Percentiles rank a stretch among this genome's conserved stretches.
These are phyloP conservation scores for Pichia occidentalis DNA, from an alignment of 805 yeast genomes.

Conservation along the genomic window DNA sequence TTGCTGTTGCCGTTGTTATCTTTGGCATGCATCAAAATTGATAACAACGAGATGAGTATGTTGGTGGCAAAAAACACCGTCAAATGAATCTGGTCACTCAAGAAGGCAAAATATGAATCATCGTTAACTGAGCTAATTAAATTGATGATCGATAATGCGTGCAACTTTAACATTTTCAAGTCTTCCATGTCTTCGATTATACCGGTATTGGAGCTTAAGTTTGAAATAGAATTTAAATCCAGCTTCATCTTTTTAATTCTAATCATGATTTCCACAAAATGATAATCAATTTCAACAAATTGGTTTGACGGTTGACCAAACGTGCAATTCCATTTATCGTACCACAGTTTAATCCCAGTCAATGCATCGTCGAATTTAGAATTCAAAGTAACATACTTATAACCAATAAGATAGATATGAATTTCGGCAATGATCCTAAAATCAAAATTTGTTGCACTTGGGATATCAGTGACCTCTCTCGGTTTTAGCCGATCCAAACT, in stretches of 20 bases:
- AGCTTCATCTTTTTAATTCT: slow-evolving; percentile 18
- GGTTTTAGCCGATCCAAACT: slow-evolving; percentile 43
- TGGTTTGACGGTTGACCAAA: slow-evolving; percentile 67
- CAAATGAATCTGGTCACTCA: slow-evolving; percentile 66
- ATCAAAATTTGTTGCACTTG: slow-evolving; percentile 67
- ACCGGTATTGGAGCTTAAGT: not conserved
- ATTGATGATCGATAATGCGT: slow-evolving; percentile 37
- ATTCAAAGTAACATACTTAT: slow-evolving; percentile 47
- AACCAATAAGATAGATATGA: slow-evolving; percentile 50
- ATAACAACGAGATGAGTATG: slow-evolving; percentile 29
- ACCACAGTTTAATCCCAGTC: slow-evolving; percentile 52
- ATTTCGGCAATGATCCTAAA: slow-evolving; percentile 79
- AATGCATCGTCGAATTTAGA: slow-evolving; percentile 13
- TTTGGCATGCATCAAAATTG: not conserved
- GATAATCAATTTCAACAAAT: slow-evolving; percentile 65
- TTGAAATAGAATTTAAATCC: slow-evolving; percentile 7
- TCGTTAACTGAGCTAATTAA: slow-evolving; percentile 32
- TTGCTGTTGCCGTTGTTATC: not conserved
- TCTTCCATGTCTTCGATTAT: slow-evolving; percentile 1
- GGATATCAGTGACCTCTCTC: slow-evolving; percentile 34
- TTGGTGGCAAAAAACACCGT: slow-evolving; percentile 39
- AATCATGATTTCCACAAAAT: slow-evolving; percentile 51
- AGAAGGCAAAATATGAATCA: slow-evolving; percentile 56
- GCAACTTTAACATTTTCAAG: slow-evolving; percentile 30
- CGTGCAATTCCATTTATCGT: slow-evolving; percentile 60